phyloP scores from a whole-genome alignment of 2,329 filamentous ascomycete species.

The Diplodia seriata region DNA sequence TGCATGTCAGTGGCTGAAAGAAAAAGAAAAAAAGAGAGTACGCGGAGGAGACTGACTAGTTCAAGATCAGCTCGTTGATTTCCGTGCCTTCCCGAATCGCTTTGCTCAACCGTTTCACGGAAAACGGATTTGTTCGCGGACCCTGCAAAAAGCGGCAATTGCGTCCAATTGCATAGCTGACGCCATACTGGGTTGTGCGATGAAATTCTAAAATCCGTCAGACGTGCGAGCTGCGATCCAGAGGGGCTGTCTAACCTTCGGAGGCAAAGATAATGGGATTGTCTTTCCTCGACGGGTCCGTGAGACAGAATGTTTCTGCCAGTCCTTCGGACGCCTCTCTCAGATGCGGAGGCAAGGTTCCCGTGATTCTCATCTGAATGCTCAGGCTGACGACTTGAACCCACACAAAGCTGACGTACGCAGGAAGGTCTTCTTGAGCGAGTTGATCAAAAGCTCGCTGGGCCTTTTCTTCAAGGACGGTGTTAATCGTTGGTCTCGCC shows the following conservation, averaged over 20 bases:
- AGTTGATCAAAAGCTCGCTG: slow-evolving; percentile 69
- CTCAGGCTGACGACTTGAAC: slow-evolving; percentile 73
- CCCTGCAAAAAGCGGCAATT: slow-evolving; percentile 83
- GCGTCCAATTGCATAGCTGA: slow-evolving; percentile 74
- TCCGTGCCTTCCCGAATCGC: slow-evolving; percentile 70
- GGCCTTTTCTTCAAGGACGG: slow-evolving; percentile 67
- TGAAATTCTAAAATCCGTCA: slow-evolving; percentile 66
- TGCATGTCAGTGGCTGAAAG: background rate
- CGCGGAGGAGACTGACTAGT: slow-evolving; percentile 62
- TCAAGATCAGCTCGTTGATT: slow-evolving; percentile 75
- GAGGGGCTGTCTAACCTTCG: slow-evolving; percentile 60
- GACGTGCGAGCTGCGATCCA: background rate
- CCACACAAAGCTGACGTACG: slow-evolving; percentile 73
- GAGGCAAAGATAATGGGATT: slow-evolving; percentile 81
- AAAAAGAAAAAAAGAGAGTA: slow-evolving; percentile 25
- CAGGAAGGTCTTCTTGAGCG: slow-evolving; percentile 72
- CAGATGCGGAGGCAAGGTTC: slow-evolving; percentile 68
- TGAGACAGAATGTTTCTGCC: slow-evolving; percentile 78
- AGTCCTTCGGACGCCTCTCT: slow-evolving; percentile 75
- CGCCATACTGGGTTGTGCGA: slow-evolving; percentile 75
- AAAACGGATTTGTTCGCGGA: slow-evolving; percentile 70
- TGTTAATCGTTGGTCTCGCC: slow-evolving; percentile 63
- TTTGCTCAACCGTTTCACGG: slow-evolving; percentile 67
- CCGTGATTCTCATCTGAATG: slow-evolving; percentile 71
- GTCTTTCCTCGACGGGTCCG: slow-evolving; percentile 74